phyloP scores from a whole-genome alignment of 2,329 filamentous ascomycete species.

The Neospermospora avenae region DNA sequence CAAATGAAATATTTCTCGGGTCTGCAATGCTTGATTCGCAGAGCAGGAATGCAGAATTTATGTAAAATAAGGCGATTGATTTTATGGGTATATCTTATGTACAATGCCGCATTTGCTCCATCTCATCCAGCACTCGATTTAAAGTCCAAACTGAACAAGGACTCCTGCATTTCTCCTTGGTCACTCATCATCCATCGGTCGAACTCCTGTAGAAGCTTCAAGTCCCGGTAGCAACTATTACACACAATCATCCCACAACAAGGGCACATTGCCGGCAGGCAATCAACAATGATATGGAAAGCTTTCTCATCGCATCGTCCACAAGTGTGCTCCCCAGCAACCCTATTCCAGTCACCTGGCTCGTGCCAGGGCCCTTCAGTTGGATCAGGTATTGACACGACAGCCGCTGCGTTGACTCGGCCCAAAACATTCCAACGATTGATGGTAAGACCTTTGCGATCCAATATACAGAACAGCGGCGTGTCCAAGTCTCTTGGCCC shows the following conservation, averaged over 20 bases:
- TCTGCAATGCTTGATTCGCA: too few species aligned
- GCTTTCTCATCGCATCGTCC: conserved; percentile 22
- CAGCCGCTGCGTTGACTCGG: conserved; percentile 12
- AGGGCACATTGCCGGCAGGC: conserved; percentile 24
- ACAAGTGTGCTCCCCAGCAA: conserved; percentile 23
- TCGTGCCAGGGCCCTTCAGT: conserved; percentile 26
- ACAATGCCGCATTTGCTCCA: too few species aligned
- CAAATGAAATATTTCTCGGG: too few species aligned
- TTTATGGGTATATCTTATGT: too few species aligned
- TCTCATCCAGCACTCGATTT: neutral
- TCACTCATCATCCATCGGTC: conserved; percentile 16
- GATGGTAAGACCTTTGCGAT: conserved; percentile 20
- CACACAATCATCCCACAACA: conserved; percentile 23
- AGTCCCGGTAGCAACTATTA: conserved; percentile 22
- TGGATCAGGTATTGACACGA: neutral
- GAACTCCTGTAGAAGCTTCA: conserved; percentile 24
- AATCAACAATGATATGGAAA: conserved; percentile 26
- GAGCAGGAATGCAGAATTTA: too few species aligned
- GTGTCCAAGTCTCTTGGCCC: conserved; percentile 22
- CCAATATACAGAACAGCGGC: conserved; percentile 22
- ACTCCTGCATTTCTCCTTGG: conserved; percentile 8
- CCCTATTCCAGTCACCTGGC: conserved; percentile 22
- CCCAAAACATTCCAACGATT: conserved; percentile 26
- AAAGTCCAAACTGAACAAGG: conserved; percentile 17
- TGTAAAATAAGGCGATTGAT: too few species aligned